Evolutionary conservation across 257 asterid species (phyloP), one percentile per base, ranked within the genome.

Genomic region (Solanum chilense): DNA sequence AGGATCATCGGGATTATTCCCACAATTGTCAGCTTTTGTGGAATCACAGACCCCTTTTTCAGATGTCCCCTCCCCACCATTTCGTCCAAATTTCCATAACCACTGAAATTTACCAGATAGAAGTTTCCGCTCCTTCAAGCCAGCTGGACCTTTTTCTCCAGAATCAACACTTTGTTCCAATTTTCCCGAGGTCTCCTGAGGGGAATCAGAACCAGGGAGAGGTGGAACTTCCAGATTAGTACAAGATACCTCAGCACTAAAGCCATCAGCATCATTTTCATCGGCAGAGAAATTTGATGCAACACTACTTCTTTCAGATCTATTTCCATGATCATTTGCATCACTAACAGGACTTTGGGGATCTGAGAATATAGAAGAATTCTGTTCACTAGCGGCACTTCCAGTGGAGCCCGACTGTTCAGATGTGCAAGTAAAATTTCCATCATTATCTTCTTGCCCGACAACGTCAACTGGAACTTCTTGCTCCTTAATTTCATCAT

Each of bases 231-330:
- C 92, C 42, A 78, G 88, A 82, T 86, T 83, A 20, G 88, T 41
- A 82, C 88, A 89, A 85, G 88, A 87, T 5, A 47, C 76, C 56
- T 81, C 90, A 82, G 88, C 87, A 47, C 84, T 27, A 64, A n/a
- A 87, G 10, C 77, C 64, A 82, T 87, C 91, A 1, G 88, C 86
- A 70, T 91, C 91, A 87, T 86, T 90, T 88, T 90, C 95, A 81
- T 89, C 93, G 31, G 90, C 41, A 33, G 89, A 90, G 13, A 90
- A 93, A 89, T 92, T 92, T 42, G 97, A 95, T 11, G 93, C 94
- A 85, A 93, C 92, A 29, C 96, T 95, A 73, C 96, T 93, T 90
- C 85, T 81, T 81, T 89, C 98, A 12, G 90, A 91, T 75, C 88
- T 91, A 25, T 86, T 82, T 83, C 87, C 94, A 25, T 83, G 92